A percentile compares a stretch with the other conserved stretches of the same genome.
Conservation (phyloP, 164 flowering plant genomes). For the Litsea cubeba region DNA sequence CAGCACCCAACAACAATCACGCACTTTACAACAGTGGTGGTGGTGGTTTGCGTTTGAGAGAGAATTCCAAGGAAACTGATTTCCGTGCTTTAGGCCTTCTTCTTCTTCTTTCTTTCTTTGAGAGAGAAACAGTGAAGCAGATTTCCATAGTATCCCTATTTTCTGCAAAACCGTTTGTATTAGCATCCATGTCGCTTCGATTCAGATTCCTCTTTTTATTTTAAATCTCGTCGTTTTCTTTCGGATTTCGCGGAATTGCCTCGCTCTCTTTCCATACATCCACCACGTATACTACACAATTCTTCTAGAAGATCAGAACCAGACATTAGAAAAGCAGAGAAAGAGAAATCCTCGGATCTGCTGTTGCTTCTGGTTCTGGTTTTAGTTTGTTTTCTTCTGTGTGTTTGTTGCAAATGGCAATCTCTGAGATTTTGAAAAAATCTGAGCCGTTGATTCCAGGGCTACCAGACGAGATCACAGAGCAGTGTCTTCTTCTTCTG, state of each 20-base stretch:
- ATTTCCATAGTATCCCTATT: no score
- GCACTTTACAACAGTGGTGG: no score
- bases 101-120: no score
- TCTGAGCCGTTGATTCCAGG: conserved; percentile 39
- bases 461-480: conserved; percentile 43
- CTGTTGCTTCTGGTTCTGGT: neutral
- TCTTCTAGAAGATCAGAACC: neutral
- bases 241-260: conserved; percentile 23
- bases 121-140: no score
- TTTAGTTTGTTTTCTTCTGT: neutral
- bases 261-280: neutral
- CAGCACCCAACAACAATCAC: no score
- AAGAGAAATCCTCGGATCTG: neutral
- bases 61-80: no score
- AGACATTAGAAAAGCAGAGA: neutral
- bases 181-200: no score
- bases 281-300: neutral
- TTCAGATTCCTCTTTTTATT: no score
- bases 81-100: no score
- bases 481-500: conserved; percentile 39
- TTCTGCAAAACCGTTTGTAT: no score
- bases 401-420: neutral
- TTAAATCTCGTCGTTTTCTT: conserved; percentile 7
- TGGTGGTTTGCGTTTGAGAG: no score
- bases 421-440: neutral